Evolutionary conservation across 768 basidiomycete genomes (phyloP), one percentile per base, ranked within the genome.

Genomic region (Agaricus bisporus): DNA sequence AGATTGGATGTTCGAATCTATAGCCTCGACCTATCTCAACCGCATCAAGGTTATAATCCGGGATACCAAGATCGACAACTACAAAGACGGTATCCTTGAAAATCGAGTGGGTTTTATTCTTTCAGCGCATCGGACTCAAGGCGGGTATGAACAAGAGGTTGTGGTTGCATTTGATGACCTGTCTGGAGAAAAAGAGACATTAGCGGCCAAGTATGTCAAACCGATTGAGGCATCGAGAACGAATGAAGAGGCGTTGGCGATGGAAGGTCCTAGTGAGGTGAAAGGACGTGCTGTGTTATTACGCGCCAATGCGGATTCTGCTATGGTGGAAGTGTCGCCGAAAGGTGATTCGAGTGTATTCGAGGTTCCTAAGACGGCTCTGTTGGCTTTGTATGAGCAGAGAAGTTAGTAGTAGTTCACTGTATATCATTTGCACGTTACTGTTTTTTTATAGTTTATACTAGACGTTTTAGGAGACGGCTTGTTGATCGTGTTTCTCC

Each of bases 201-300:
- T 73, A 22, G 38, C 64, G 4, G 60, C 63, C 22, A 57, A 63
- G 44, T 73, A 65, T 57, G 62, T 73, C 42, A 48, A 55, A 3
- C 66, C 70, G 15, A 61, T 66, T 28, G 50, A 59, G 39, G 70
- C 70, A 9, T 60, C 50, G 15, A 58, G 60, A 38, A 61, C 55
- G 44, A 74, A 72, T 7, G 76, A 83, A 41, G 72, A 72, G 37
- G 84, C 81, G 5, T 56, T 86, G 39, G 71, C 75, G 18, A 64
- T 83, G 49, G 69, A 71, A 5, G 82, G 80, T 78, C 15, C 63
- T 62, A 18, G 70, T 73, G 51, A 73, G 25, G 53, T 54, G 46
- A 54, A 54, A 28, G 53, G 53, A 26, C 53, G 53, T 25, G 53
- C 47, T 26, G 53, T 82, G 54, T 69, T 77, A 38, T 65, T 83